A percentile compares a stretch with the other conserved stretches of the same genome.
Conservation (phyloP, 441 rosid genomes). For the Erodium texanum region DNA sequence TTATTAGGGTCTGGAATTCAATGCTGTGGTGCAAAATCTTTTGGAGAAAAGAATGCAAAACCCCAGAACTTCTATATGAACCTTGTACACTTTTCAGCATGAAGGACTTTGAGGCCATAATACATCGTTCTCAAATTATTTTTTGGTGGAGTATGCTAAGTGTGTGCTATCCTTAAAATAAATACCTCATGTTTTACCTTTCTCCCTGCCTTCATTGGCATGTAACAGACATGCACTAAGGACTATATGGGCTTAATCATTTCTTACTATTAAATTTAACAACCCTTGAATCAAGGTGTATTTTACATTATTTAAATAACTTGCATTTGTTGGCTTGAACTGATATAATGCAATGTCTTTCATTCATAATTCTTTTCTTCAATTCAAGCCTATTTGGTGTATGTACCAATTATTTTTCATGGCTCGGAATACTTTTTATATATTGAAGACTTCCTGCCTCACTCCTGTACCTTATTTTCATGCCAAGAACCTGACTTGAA, state of each 20-base stretch:
- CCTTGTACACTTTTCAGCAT: not conserved
- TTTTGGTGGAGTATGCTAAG: not conserved
- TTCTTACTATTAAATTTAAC: not conserved
- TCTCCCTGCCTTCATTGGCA: not conserved
- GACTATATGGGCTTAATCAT: not conserved
- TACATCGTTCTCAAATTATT: not conserved
- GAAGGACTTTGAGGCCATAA: not conserved
- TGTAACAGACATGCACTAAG: not conserved
- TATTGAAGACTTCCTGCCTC: conserved; percentile 1
- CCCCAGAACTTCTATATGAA: not conserved
- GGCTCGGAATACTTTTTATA: not conserved
- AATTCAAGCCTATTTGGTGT: not conserved
- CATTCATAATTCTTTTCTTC: not conserved
- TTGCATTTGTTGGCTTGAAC: not conserved
- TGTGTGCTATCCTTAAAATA: not conserved
- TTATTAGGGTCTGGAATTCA: not conserved
- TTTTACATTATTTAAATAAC: not conserved
- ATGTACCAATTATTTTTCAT: not conserved
- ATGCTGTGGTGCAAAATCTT: not conserved
- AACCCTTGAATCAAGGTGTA: not conserved
- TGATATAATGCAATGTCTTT: conserved; percentile 3
- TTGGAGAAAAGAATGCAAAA: not conserved
- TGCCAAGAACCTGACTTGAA: conserved; percentile 8
- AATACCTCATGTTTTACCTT: not conserved
- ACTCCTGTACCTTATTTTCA: not conserved